Base-by-base conservation (phyloP, 495 filamentous ascomycete genomes). In the Lasiosphaeria ovina region DNA sequence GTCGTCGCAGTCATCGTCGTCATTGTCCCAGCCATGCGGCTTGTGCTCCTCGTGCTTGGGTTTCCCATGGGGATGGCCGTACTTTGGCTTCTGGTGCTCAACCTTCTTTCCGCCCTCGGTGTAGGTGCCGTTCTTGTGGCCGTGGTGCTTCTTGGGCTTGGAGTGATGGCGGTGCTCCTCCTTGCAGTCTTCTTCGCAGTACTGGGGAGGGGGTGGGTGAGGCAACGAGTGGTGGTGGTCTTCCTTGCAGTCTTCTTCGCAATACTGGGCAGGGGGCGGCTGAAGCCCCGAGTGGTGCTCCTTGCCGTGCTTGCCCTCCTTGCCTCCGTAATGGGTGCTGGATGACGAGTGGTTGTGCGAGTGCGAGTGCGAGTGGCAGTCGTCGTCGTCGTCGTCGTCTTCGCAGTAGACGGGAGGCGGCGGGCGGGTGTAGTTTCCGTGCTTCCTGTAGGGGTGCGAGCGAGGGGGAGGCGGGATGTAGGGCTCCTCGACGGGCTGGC, bases 401-500 rank as follows among this genome's bases (percentile, higher is more conserved):
- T 42, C 42, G 55, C 44, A 56, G 54, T 56, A 56, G 36, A 56
- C 54, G 38, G 54, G 10, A 4, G 54, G 54, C 17, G 54, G 36
- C 17, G 54, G 49, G 16, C 34, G 31, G n/a, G 16, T 11, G 16
- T 32, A 3, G 1, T 17, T 12, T 11, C 42, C 42, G 44, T 47
- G 12, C 44, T n/a, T 47, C 3, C n/a, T 45, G 54, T 57, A 48
- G 42, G 8, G 10, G 54, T 57, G 17, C n/a, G 33, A 24, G 31
- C 8, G 33, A 34, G 11, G 14, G 10, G 57, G 49, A 6, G 54
- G 24, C 6, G 48, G 40, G 14, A 31, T 34, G 34, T 32, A 50
- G 44, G 45, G 24, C 31, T 47, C 16, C 35, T 35, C 16, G 44
- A 55, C 24, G 12, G 61, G 56, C 51, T 63, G 61, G 56, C 61